phyloP scores from a whole-genome alignment of 352 stramenopile species.

The Saprolegnia diclina region DNA sequence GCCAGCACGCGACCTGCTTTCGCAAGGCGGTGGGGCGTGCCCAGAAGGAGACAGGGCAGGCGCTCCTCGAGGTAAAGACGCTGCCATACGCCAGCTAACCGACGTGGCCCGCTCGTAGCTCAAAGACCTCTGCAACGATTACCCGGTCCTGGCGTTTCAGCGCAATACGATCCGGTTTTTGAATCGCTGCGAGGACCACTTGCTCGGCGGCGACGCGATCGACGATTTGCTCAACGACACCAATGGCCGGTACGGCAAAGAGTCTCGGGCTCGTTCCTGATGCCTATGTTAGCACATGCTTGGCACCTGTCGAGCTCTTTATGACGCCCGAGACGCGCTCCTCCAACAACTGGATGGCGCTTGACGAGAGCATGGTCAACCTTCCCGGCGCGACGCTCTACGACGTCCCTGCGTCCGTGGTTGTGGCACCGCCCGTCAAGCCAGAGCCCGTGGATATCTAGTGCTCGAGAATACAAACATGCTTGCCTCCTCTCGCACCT shows the following conservation, averaged over 20 bases:
- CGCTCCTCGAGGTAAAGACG: neutral
- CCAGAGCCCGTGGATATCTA: neutral
- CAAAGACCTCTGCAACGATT: neutral
- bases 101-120: no score
- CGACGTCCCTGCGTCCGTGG: no score
- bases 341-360: neutral
- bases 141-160: conserved; percentile 8
- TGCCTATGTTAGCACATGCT: neutral
- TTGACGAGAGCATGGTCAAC: neutral
- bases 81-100: neutral
- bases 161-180: conserved; percentile 6
- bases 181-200: conserved; percentile 1
- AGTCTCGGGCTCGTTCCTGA: neutral
- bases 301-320: neutral
- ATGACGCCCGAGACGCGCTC: neutral
- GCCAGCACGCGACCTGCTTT: neutral
- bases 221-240: neutral
- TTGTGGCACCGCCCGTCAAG: neutral
- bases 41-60: neutral
- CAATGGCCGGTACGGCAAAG: neutral
- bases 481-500: neutral
- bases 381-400: neutral
- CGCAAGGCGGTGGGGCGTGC: neutral
- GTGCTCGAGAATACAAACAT: neutral
- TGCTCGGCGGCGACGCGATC: neutral